Base-by-base conservation (phyloP, 1,139 yeast species). In the Cylindricascospora bacillispora region DNA sequence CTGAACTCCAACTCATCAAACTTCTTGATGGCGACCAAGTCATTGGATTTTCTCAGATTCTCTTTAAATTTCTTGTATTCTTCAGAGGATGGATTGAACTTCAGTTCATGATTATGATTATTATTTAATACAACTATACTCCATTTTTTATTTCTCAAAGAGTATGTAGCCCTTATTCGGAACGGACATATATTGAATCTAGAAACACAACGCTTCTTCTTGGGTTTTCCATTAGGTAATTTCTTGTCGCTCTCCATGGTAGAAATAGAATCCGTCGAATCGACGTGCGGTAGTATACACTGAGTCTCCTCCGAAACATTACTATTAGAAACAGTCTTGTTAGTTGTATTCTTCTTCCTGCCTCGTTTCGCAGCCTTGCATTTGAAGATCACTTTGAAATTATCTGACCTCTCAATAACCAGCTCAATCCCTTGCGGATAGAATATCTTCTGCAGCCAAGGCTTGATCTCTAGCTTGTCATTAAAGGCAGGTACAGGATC, bases 401-500 rank as follows among this genome's bases (percentile, higher is more conserved):
- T 65, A 46, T 76, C 85, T 2, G 79, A 71, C 28, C 85, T 55
- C 49, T 73, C 82, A 34, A 74, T 74, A 5, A 73, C 82, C 7
- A 75, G 59, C 32, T 61, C 59, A 22, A 75, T 67, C 1, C 79
- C 78, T 31, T 63, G 59, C n/a, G 60, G 53, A n/a, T 58, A 53
- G 24, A 65, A 52, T 32, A 56, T 55, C 20, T 62, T 54, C 43
- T 62, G 73, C 24, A 76, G 49, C 82, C 82, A 75, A 3, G 82
- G 80, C 48, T 75, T 75, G 39, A 76, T 72, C 22, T 65, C 69
- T 21, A 57, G 51, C 38, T 61, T 57, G 29, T 58, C 55, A 24
- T 49, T 48, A 37, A 65, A 66, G 24, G 46, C 40, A 4, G 61
- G 61, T 9, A 55, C 50, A 7, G 61, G 49, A 31, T 47, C 52